Evolutionary conservation across 257 asterid genomes (phyloP), one percentile per base, ranked within the genome.

Genomic region (Primulina huaijiensis): DNA sequence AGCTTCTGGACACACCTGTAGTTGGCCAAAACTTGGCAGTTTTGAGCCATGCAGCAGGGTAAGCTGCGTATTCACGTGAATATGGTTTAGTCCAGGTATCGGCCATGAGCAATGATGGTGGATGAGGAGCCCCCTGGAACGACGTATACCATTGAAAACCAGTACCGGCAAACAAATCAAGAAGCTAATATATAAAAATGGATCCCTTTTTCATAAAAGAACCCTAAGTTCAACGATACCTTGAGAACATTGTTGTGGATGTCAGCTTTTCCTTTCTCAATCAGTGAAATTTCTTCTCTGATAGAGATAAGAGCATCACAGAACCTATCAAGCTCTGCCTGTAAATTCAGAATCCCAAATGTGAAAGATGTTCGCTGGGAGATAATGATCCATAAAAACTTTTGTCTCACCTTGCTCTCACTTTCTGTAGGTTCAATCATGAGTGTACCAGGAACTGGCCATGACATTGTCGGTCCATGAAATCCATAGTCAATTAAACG

Each of bases 371-470:
- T 30, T n/a, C 19, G 62, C 70, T 55, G 40, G 56, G 59, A 2
- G 31, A 76, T 25, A 38, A 34, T 0, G 19, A 7, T n/a, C 8
- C 20, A 3, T 21, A 43, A 53, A n/a, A 40, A 40, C 33, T 31
- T 56, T 60, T 20, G 23, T 62, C 71, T 60, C 81, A 92, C 98
- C 98, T 90, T 92, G 98, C 98, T 92, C 82, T 92, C 98, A 78
- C 98, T 92, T 80, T 92, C 97, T 25, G 97, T 92, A 12, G 98
- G 98, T 72, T 92, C 98, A 74, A 92, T 83, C 98, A 92, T 92
- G 75, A 92, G 98, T 7, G 98, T 92, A 68, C 98, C 98, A 1
- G 98, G 96, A 59, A 92, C 98, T 0, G 98, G 98, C 95, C 97
- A 92, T 14, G 98, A 92, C 98, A 92, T 92, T 61, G 98, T 92